Evolutionary conservation across 192 early-diverging fungal species (phyloP).

Genomic region (Coemansia sp.): DNA sequence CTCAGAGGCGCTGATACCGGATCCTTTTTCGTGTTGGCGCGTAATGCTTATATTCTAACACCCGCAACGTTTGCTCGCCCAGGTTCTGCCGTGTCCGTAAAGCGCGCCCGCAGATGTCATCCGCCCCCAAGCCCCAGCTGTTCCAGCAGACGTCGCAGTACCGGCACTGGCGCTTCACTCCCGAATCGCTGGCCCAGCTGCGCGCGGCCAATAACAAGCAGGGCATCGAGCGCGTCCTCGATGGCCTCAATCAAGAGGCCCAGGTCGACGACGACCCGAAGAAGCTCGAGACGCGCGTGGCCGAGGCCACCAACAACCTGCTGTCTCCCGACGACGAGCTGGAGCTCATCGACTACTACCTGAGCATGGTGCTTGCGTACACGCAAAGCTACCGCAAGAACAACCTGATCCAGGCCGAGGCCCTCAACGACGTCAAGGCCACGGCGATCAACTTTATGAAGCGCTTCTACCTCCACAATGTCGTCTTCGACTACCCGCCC

Average conservation of each 20-base stretch:
- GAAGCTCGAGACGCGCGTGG: constrained; percentile 19
- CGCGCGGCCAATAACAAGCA: constrained; percentile 56
- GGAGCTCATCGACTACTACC: constrained; percentile 39
- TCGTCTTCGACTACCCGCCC: constrained; percentile 77
- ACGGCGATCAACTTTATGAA: constrained; percentile 80
- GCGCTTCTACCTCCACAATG: constrained; percentile 75
- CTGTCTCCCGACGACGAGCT: constrained; percentile 44
- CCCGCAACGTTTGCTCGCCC: too few relatives aligned
- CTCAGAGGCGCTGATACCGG: too few relatives aligned
- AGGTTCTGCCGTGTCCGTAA: too few relatives aligned
- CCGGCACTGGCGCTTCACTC: constrained; percentile 68
- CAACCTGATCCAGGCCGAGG: constrained; percentile 22
- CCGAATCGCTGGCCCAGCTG: constrained; percentile 52
- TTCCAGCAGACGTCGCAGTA: constrained; percentile 72
- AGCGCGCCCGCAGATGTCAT: too few relatives aligned
- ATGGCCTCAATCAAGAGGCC: constrained; percentile 56
- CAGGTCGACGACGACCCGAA: constrained; percentile 21
- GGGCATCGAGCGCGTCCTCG: constrained; percentile 56
- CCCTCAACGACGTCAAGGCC: constrained; percentile 53
- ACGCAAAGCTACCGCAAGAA: constrained; percentile 19
- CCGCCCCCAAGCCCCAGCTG: constrained; percentile 28
- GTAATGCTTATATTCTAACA: too few relatives aligned
- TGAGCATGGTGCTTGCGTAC: constrained; percentile 23
- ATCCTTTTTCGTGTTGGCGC: too few relatives aligned
- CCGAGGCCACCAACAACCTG: constrained; percentile 39